Base-by-base conservation (phyloP, 208 protist genomes). In the Leishmania guyanensis region DNA sequence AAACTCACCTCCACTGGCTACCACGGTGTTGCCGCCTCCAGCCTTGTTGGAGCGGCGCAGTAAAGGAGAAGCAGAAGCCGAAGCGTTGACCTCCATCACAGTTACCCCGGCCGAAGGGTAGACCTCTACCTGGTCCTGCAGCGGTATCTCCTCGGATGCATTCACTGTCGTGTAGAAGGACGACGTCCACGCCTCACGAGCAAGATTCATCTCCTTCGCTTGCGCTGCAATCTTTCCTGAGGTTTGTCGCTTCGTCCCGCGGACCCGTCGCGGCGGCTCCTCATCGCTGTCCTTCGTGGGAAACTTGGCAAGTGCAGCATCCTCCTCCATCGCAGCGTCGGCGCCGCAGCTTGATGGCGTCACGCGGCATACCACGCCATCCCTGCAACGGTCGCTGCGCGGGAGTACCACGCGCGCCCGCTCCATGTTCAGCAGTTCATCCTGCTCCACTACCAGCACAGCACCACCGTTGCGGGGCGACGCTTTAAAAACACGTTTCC, bases 1-100 rank as follows among this genome's bases (percentile, higher is more conserved):
- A 75, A 88, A 95, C 26, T 88, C 87, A 39, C 92, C 92, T 26
- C 92, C 92, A 64, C 91, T 84, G n/a, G 87, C 74, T 12, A 94
- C 39, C 3, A 93, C 62, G 9, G 64, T 36, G 22, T 26, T 75
- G 46, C 58, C 53, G 2, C 64, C 46, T 51, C 65, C 69, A 6
- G 66, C 68, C 43, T 85, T 78, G 66, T 71, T 48, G 58, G 76
- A 51, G 16, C 77, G 64, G 20, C 77, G 82, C 22, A 33, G 33
- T 22, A 43, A 5, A 6, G 79, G 48, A 29, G 70, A 33, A 0
- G 65, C 26, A 20, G 39, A 43, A 29, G n/a, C 43, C 3, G 65
- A 56, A 29, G 14, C 33, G 33, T 64, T 80, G 33, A 62, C 43
- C n/a, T n/a, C 77, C 39, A 82, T 48, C 36, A 89, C 77, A 26